phyloP scores from a whole-genome alignment of 495 filamentous ascomycete species.

The Penicillium parvum region DNA sequence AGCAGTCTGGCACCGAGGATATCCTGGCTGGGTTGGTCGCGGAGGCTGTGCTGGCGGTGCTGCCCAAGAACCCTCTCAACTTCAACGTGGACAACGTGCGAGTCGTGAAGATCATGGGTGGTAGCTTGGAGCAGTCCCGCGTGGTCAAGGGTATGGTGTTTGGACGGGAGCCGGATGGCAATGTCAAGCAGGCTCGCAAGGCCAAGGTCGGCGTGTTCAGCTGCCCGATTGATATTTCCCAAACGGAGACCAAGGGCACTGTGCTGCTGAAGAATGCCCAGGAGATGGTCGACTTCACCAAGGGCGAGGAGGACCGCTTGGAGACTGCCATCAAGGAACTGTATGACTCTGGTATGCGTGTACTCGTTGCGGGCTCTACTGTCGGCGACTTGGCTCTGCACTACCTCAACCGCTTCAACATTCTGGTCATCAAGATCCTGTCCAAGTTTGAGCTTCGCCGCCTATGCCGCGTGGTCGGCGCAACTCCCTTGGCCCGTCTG shows the following conservation, averaged over 20 bases:
- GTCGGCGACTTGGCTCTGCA: slow-evolving; percentile 95
- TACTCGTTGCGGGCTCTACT: slow-evolving; percentile 84
- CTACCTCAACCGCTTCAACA: slow-evolving; percentile 95
- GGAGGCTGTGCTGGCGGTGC: slow-evolving; percentile 88
- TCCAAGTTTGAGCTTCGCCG: slow-evolving; percentile 96
- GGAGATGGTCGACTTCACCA: slow-evolving; percentile 98
- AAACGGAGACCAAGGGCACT: slow-evolving; percentile 99
- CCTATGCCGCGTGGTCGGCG: slow-evolving; percentile 92
- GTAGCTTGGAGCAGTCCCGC: slow-evolving; percentile 83
- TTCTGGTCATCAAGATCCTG: slow-evolving; percentile 93
- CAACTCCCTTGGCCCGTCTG: slow-evolving; percentile 88
- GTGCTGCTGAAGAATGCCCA: slow-evolving; percentile 96
- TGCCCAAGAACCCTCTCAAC: slow-evolving; percentile 95
- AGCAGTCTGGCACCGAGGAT: slow-evolving; percentile 92
- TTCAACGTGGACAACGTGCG: slow-evolving; percentile 99
- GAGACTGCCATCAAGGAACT: slow-evolving; percentile 91
- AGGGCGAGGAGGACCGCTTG: slow-evolving; percentile 90
- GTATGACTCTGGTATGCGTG: slow-evolving; percentile 86
- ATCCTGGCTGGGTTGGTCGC: slow-evolving; percentile 79
- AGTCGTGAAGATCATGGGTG: slow-evolving; percentile 99
- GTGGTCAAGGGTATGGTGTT: slow-evolving; percentile 99
- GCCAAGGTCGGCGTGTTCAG: slow-evolving; percentile 97
- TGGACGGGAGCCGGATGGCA: slow-evolving; percentile 83
- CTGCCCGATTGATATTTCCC: slow-evolving; percentile 90
- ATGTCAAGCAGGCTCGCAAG: slow-evolving; percentile 80